Evolutionary conservation across 2,329 filamentous ascomycete species (phyloP), one percentile per base, ranked within the genome.

Genomic region (Colletotrichum limetticola): DNA sequence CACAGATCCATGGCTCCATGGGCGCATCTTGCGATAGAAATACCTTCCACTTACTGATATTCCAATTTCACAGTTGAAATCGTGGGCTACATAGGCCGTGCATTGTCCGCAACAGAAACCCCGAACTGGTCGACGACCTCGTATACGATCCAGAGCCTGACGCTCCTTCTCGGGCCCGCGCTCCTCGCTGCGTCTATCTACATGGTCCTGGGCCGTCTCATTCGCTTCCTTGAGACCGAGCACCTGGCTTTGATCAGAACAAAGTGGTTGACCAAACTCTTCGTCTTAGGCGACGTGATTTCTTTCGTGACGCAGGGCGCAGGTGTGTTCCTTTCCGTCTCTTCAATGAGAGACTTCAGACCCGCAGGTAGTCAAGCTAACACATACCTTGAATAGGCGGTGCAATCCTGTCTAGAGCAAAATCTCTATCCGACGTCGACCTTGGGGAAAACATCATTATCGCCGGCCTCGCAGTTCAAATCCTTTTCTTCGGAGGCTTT

Each of bases 401-500:
- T 16, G 61, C 42, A 6, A 53, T 64, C 9, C 49, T 56, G 3
- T 26, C 53, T 14, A 7, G 53, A 22, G n/a, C 37, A 12, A 53
- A 66, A 35, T 2, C 37, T 12, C n/a, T 49, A 7, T 42, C 16
- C 16, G 16, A 42, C 16, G 37, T 42, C 5, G 37, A 37, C 24
- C 42, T 35, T 0, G 85, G 85, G n/a, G 78, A 85, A 66, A 81
- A 83, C 11, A 78, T 89, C 46, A 84, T 89, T 12, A 77, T 89
- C 19, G 83, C 74, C 1, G 88, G 88, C 5, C 78, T 91, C 5
- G 77, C 85, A n/a, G 76, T 89, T 8, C 88, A 91, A 75, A 80
- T 90, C 8, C 35, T 86, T 12, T 83, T 87, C 65, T 89, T 90
- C 68, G 80, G 82, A 8, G 79, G 89, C 56, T 91, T 91, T 76